phyloP scores from a whole-genome alignment of 306 rosid genomes.

The Parietaria judaica region DNA sequence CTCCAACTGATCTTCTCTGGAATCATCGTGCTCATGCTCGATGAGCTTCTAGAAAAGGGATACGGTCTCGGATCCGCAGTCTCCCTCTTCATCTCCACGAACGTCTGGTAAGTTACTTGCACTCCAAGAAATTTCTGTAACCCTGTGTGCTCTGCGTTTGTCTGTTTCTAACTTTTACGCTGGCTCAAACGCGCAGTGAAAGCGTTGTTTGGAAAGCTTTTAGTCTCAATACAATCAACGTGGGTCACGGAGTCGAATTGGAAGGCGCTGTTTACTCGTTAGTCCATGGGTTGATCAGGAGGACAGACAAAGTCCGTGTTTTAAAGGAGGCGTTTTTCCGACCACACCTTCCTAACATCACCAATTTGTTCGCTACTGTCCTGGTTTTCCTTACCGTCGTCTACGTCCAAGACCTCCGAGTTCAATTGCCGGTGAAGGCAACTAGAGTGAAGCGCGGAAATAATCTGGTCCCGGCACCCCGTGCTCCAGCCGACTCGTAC shows the following conservation, averaged over 20 bases:
- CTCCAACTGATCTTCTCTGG: conserved; percentile 81
- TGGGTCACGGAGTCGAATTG: conserved; percentile 87
- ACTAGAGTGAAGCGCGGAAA: conserved; percentile 33
- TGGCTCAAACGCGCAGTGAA: conserved; percentile 40
- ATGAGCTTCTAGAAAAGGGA: conserved; percentile 97
- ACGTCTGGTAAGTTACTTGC: conserved; percentile 49
- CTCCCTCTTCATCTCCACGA: conserved; percentile 88
- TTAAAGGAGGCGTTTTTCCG: conserved; percentile 80
- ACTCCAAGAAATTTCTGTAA: too few species aligned
- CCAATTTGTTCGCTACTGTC: conserved; percentile 76
- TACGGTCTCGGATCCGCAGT: conserved; percentile 94
- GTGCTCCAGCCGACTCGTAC: conserved; percentile 85
- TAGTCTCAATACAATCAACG: conserved; percentile 80
- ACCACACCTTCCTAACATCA: conserved; percentile 86
- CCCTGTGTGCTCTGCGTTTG: background rate
- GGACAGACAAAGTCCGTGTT: conserved; percentile 77
- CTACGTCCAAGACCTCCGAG: conserved; percentile 91
- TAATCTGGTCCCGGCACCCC: conserved; percentile 12
- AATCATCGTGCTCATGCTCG: conserved; percentile 74
- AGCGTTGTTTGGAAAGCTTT: conserved; percentile 87
- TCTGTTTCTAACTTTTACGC: background rate
- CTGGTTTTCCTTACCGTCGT: conserved; percentile 67
- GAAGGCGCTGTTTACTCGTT: conserved; percentile 86
- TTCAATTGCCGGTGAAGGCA: conserved; percentile 81
- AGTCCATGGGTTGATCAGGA: conserved; percentile 65